Conservation (phyloP, 352 stramenopile genomes). For the Lagenidium sp. region DNA sequence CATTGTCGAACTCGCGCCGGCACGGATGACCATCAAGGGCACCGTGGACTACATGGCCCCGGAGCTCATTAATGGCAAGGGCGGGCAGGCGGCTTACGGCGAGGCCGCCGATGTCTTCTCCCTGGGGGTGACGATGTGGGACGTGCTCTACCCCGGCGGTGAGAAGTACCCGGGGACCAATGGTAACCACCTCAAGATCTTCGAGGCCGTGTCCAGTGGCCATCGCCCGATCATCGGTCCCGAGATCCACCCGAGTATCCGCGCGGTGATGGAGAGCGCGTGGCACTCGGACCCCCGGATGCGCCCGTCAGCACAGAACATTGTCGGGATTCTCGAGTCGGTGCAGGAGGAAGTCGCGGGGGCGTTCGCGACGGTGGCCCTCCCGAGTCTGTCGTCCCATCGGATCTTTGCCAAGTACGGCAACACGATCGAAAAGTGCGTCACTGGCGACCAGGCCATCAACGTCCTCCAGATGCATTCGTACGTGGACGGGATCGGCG, state of each 20-base stretch:
- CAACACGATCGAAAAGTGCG: conserved; percentile 4
- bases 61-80: conserved; percentile 34
- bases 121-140: conserved; percentile 52
- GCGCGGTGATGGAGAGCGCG: conserved; percentile 26
- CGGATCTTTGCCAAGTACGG: conserved; percentile 9
- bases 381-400: conserved; percentile 17
- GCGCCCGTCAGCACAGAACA: conserved; percentile 25
- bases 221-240: conserved; percentile 21
- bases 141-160: conserved; percentile 30
- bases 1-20: conserved; percentile 6
- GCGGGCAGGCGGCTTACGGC: conserved; percentile 16
- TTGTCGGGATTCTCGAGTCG: conserved; percentile 30
- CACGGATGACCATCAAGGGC: conserved; percentile 24
- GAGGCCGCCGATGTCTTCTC: conserved; percentile 49
- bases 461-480: conserved; percentile 1
- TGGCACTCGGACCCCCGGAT: conserved; percentile 28
- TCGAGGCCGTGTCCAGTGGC: conserved; percentile 29
- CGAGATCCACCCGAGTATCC: conserved; percentile 22
- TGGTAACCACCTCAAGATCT: conserved; percentile 24
- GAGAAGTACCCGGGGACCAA: conserved; percentile 26
- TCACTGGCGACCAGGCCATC: background rate
- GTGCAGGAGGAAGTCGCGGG: conserved; percentile 37
- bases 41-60: conserved; percentile 51
- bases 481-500: conserved; percentile 3
- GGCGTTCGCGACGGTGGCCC: conserved; percentile 13